These are phyloP conservation scores for Cylindrotheca closterium DNA, from an alignment of 108 stramenopile genomes.

Conservation along the genomic window DNA sequence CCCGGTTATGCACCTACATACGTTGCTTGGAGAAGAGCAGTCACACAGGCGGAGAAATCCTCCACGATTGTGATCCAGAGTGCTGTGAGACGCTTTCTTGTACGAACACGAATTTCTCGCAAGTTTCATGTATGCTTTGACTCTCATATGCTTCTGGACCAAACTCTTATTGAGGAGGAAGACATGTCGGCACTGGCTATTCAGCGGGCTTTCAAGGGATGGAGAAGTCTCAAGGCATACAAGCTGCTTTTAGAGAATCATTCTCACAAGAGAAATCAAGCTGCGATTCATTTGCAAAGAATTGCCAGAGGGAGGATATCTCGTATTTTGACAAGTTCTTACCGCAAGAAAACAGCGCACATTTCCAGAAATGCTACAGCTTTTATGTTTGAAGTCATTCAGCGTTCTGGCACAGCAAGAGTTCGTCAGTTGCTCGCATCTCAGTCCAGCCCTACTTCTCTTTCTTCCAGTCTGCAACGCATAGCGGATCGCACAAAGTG, in stretches of 20 bases:
- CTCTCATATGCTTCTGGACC: not conserved
- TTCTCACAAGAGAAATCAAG: no score
- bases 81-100: conserved; percentile 14
- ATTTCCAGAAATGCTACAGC: not conserved
- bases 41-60: not conserved
- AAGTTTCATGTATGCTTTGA: conserved; percentile 1
- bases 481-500: no score
- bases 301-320: not conserved
- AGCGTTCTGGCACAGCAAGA: not conserved
- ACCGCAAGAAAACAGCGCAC: not conserved
- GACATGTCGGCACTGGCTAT: conserved; percentile 3
- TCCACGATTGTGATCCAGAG: conserved; percentile 23
- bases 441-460: no score
- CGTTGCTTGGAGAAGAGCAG: conserved; percentile 13
- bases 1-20: not conserved
- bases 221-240: conserved; percentile 5
- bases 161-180: not conserved
- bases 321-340: not conserved
- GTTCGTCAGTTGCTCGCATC: no score
- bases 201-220: conserved; percentile 5
- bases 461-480: no score
- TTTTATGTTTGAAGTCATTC: not conserved
- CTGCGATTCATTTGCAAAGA: conserved; percentile 6
- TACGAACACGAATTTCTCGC: not conserved
- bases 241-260: no score